Conservation (phyloP, 1,284 basidiomycete species). For the Hymenochaete sp. region DNA sequence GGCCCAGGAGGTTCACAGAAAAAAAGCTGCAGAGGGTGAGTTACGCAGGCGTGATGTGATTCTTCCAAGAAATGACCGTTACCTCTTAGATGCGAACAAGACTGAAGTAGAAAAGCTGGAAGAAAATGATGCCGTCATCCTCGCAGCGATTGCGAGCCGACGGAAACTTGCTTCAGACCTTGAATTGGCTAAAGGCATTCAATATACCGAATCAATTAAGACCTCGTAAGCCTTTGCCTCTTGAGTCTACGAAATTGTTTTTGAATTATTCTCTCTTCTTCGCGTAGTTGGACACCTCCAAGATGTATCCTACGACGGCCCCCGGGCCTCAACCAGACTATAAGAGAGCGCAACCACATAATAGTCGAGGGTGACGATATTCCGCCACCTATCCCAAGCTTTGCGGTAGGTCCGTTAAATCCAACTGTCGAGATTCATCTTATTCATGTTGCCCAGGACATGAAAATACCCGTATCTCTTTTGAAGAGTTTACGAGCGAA, state of each 20-base stretch:
- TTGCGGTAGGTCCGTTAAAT: constrained; percentile 48
- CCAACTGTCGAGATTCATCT: constrained; percentile 14
- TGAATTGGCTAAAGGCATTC: constrained; percentile 89
- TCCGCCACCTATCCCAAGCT: constrained; percentile 91
- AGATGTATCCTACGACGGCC: constrained; percentile 69
- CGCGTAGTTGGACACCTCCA: constrained; percentile 78
- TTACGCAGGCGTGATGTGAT: constrained; percentile 9
- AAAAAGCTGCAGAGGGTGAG: constrained; percentile 74
- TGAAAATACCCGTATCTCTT: constrained; percentile 90
- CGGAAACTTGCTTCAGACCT: constrained; percentile 87
- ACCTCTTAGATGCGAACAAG: constrained; percentile 69
- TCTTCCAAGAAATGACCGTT: constrained; percentile 12
- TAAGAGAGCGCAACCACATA: constrained; percentile 90
- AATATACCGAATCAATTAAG: constrained; percentile 80
- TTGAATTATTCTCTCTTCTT: constrained; percentile 11
- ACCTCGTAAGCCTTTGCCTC: constrained; percentile 49
- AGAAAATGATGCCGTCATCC: constrained; percentile 84
- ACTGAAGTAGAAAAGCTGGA: constrained; percentile 74
- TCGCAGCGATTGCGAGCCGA: constrained; percentile 85
- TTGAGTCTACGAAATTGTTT: constrained; percentile 1
- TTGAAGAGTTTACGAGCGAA: constrained; percentile 78
- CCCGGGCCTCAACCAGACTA: constrained; percentile 59
- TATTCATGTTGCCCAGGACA: constrained; percentile 52
- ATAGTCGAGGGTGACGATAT: constrained; percentile 85
- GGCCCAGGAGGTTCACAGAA: constrained; percentile 85